Evolutionary conservation across 768 basidiomycete species (phyloP), one percentile per base, ranked within the genome.

Genomic region (Dictyophora rubrovolvata): DNA sequence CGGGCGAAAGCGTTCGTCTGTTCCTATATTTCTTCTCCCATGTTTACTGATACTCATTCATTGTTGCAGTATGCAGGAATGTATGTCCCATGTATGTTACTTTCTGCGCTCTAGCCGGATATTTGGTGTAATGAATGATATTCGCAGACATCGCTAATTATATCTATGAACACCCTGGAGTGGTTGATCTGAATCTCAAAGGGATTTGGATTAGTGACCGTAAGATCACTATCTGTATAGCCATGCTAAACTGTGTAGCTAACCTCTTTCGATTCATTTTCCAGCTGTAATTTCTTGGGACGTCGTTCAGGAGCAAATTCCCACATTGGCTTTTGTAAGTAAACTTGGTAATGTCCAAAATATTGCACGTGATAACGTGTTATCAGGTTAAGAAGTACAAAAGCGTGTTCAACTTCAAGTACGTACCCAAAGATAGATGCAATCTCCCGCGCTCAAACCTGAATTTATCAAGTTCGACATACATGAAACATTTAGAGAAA

Each of bases 361-460:
- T 33, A 20, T 5, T 56, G 21, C 56, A 51, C 8, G 20, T 52
- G 4, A 18, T 34, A 53, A 33, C 22, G 17, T 52, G 22, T 35
- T 34, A 22, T 10, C 47, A 61, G 57, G 59, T 58, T 5, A 79
- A 87, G 67, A 84, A 85, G 69, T 87, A 84, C 58, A 69, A 82
- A 63, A 73, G 80, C 61, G 79, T 89, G 12, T 89, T 90, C 65
- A 74, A 85, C 0, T 77, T 90, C 71, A 86, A 87, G 86, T 87
- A 61, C 28, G 81, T 65, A n/a, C 7, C 46, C 35, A 28, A 28
- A 28, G 28, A 28, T 28, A 28, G 23, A 11, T 16, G 35, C 46
- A 50, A n/a, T 10, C 21, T 34, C 17, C 51, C 7, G 35, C 17
- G n/a, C n/a, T n/a, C n/a, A n/a, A n/a, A n/a, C n/a, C n/a, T n/a